Evolutionary conservation across 306 rosid species (phyloP).

Genomic region (Dalbergia oliveri): DNA sequence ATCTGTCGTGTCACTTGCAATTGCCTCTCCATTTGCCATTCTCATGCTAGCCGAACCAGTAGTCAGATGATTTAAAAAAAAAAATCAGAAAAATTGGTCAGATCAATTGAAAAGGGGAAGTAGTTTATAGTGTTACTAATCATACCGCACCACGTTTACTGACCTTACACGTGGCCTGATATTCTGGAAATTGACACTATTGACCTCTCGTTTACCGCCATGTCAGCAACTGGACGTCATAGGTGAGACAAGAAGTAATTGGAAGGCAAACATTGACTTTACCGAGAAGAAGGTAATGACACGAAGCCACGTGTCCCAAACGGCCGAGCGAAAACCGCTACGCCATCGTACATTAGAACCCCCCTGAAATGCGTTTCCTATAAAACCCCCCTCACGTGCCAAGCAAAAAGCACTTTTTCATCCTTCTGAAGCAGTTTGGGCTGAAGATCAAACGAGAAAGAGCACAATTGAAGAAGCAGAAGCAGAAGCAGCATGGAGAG

Average conservation of each 20-base stretch:
- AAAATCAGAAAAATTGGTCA: too few species aligned
- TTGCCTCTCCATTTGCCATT: too few species aligned
- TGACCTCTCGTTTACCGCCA: constrained; percentile 41
- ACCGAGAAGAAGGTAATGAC: constrained; percentile 19
- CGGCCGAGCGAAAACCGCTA: neutral
- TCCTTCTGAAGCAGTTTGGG: neutral
- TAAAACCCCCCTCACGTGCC: constrained; percentile 33
- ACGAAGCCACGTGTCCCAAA: constrained; percentile 39
- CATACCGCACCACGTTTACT: neutral
- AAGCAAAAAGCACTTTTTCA: neutral
- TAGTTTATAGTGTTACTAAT: too few species aligned
- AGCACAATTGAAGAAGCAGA: neutral
- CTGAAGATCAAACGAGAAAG: neutral
- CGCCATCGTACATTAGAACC: neutral
- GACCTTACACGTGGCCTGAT: constrained; percentile 24
- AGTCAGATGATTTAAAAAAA: too few species aligned
- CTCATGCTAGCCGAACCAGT: too few species aligned
- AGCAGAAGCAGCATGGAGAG: constrained; percentile 52
- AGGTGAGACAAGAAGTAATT: neutral
- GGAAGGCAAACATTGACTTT: neutral
- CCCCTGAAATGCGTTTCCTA: constrained; percentile 34
- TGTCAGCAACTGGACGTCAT: constrained; percentile 41
- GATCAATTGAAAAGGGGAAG: too few species aligned
- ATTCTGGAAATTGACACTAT: neutral
- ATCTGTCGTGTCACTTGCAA: too few species aligned